Base-by-base conservation (phyloP, 331 rosid species). In the Ulmus americana region DNA sequence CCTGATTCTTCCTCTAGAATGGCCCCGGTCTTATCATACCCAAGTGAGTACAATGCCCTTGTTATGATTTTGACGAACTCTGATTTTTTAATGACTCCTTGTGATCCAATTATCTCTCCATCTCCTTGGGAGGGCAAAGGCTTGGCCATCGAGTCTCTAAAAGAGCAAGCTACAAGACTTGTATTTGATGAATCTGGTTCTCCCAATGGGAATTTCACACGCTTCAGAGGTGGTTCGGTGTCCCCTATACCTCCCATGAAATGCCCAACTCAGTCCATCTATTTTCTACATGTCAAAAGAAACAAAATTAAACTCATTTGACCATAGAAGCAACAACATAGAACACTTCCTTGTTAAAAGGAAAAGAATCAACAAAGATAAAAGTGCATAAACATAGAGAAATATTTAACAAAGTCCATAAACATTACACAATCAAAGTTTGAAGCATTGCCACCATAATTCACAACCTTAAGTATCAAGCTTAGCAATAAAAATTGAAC, bases 1-100 rank as follows among this genome's bases (percentile, higher is more conserved):
- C 69, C 69, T 7, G 69, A 64, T 40, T 64, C 69, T 49, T 64
- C 69, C 69, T 64, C 69, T 38, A 64, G 48, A 35, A 48, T 49
- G 45, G 69, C 59, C 20, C 69, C 69, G 9, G 55, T 64, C 38
- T 50, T 49, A 39, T 50, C 42, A 64, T 64, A 64, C 39, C 59
- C 59, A 5, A 64, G 69, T 48, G 69, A 64, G 59, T 64, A 64
- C 35, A 64, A 49, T 64, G 69, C 58, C 59, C 35, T 50, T 14
- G 69, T 51, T 64, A 64, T 64, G 43, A 64, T 40, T 39, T 51
- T 49, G 14, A 64, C 13, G n/a, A 64, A 64, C 15, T 64, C 69
- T 48, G 47, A 38, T 22, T 43, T 64, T 64, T 16, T 64, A 15
- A 64, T 49, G 47, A 64, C 59, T 64, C 69, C 69, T 14, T 40